Evolutionary conservation across 192 early-diverging fungal genomes (phyloP), one percentile per base, ranked within the genome.

Genomic region (Funneliformis mosseae): DNA sequence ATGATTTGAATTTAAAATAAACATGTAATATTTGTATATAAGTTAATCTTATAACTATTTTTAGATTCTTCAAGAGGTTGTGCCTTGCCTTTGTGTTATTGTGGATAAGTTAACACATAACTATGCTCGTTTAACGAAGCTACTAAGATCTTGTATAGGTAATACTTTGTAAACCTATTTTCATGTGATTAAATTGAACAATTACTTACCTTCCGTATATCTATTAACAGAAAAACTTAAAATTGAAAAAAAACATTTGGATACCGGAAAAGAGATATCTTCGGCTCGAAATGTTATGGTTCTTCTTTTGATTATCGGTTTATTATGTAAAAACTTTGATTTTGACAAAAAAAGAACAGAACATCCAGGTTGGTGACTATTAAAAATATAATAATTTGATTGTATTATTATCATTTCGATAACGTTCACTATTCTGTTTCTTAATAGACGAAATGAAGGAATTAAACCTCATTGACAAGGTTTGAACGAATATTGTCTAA

Each of bases 321-420:
- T 94, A 60, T 76, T 95, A 8, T 92, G 92, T 60, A 89, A 92
- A 39, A 82, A 95, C 75, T 96, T 94, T 89, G 90, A 94, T 67
- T 96, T 97, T 88, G 94, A 84, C 38, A 80, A 81, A 59, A 79
- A 79, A 25, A n/a, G 78, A 60, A 9, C 23, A 1, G 78, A 79
- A 42, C 55, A 79, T 55, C 78, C 78, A 71, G 68, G 78, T 79
- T 38, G 38, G 33, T 33, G 3, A 33, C 33, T 33, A 33, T 33
- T 33, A 33, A 33, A 33, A 46, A 27, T 62, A 42, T 42, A 18
- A n/a, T 71, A 48, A 33, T 39, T 55, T 48, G 18, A n/a, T 41
- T 23, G 27, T 16, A 23, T 50, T 74, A 46, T 74, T 74, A 28
- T 38, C 4, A 2, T 18, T 38, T 68, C 8, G 33, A 11, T 25